Evolutionary conservation across 805 yeast genomes (phyloP).

Genomic region (Candida odintsovae): DNA sequence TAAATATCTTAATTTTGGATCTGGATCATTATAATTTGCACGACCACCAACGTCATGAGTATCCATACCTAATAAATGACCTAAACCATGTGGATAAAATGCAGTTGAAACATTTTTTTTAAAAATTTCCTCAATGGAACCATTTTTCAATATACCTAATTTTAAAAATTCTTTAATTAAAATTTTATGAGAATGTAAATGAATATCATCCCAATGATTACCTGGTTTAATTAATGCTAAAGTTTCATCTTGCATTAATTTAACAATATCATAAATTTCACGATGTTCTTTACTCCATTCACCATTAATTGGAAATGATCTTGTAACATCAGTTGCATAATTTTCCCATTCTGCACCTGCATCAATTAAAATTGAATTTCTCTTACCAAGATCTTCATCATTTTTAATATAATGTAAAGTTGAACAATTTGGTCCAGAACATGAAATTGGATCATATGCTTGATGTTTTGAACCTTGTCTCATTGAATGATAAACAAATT

Average conservation of each 20-base stretch:
- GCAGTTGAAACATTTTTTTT: conserved; percentile 66
- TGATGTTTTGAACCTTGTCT: conserved; percentile 89
- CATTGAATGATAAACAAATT: conserved; percentile 85
- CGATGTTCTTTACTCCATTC: conserved; percentile 85
- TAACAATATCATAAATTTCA: conserved; percentile 72
- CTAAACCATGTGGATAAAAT: conserved; percentile 94
- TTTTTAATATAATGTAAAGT: conserved; percentile 87
- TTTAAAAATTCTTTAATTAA: conserved; percentile 64
- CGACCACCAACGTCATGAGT: conserved; percentile 94
- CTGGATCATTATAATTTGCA: conserved; percentile 79
- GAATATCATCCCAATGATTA: conserved; percentile 79
- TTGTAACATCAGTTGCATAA: conserved; percentile 90
- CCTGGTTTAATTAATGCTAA: conserved; percentile 78
- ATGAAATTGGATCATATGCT: conserved; percentile 93
- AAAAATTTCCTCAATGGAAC: conserved; percentile 58
- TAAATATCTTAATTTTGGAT: conserved; percentile 69
- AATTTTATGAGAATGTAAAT: conserved; percentile 71
- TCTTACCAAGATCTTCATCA: conserved; percentile 54
- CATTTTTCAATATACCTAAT: conserved; percentile 70
- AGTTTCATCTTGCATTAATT: conserved; percentile 73
- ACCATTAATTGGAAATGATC: conserved; percentile 91
- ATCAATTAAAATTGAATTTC: conserved; percentile 73
- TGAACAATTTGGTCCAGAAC: conserved; percentile 88
- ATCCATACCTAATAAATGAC: conserved; percentile 90
- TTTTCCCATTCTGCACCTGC: conserved; percentile 98